Evolutionary conservation across 257 asterid species (phyloP), one percentile per base, ranked within the genome.

Genomic region (Plectranthus barbatus): DNA sequence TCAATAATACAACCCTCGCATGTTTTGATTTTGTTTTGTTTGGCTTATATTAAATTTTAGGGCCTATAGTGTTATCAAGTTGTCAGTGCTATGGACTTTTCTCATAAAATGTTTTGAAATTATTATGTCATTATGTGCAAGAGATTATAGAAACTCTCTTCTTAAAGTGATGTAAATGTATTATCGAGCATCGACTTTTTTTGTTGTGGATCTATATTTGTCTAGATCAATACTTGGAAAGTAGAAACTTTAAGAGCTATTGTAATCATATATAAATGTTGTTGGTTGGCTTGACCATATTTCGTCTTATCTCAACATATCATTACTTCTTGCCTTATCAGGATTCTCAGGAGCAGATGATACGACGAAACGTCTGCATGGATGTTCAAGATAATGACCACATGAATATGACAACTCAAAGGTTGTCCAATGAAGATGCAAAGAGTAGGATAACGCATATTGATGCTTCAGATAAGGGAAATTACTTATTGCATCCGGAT

Each of bases 261-360:
- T 2, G 36, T 4, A 31, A 31, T 2, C 1, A 31, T 31, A 31
- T 31, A 2, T 31, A 1, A 3, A 31, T 31, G 3, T 7, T 31
- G 36, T 6, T 31, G 7, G 91, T 84, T 64, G 41, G 81, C 49
- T 53, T 31, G 12, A 61, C 0, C 18, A 11, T 20, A 12, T 47
- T 15, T 1, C 6, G 26, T 29, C 18, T 67, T 57, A 48, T n/a
- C n/a, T n/a, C n/a, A n/a, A n/a, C n/a, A n/a, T n/a, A n/a, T n/a
- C 63, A 13, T 55, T 62, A 40, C 36, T 24, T 67, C 29, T 15
- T 17, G 18, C 19, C 56, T 46, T 47, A 13, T 49, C 33, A 54
- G 3, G 9, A 48, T 53, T 62, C 26, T 57, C 83, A 82, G 83
- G 53, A 63, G 70, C 40, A 19, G 76, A 68, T n/a, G 48, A 61